These are phyloP conservation scores for Jacaranda copaia DNA, from an alignment of 257 asterid species.

Conservation along the genomic window DNA sequence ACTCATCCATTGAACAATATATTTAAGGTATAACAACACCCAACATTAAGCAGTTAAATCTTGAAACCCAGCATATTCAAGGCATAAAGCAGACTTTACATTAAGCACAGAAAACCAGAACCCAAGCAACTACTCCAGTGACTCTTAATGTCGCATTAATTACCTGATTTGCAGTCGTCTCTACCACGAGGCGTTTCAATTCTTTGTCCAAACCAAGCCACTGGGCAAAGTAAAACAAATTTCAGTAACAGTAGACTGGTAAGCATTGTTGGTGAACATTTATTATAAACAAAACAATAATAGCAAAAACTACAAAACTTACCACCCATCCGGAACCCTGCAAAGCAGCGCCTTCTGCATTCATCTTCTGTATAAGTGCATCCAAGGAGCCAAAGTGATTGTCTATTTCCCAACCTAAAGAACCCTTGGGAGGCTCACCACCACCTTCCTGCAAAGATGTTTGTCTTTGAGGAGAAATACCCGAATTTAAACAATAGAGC, in stretches of 20 bases:
- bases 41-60: not conserved
- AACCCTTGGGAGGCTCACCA: slow-evolving; percentile 79
- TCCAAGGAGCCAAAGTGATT: slow-evolving; percentile 71
- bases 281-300: slow-evolving; percentile 2
- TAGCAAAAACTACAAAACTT: slow-evolving; percentile 29
- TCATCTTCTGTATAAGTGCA: slow-evolving; percentile 68
- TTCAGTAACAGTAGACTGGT: not conserved
- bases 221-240: slow-evolving; percentile 38
- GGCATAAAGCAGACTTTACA: slow-evolving; percentile 1
- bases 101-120: not conserved
- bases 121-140: not conserved
- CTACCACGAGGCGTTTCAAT: slow-evolving; percentile 66
- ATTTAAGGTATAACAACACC: not conserved
- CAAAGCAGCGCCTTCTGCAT: slow-evolving; percentile 83
- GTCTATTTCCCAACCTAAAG: slow-evolving; percentile 74
- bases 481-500: not conserved
- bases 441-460: slow-evolving; percentile 71
- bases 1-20: not conserved
- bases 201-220: slow-evolving; percentile 85
- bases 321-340: slow-evolving; percentile 98
- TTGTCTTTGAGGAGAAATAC: slow-evolving; percentile 6
- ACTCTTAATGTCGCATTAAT: not conserved
- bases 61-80: not conserved
- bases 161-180: slow-evolving; percentile 86
- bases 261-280: not conserved